Evolutionary conservation across 2,329 filamentous ascomycete genomes (phyloP).

Genomic region (Ophiostoma piceae): DNA sequence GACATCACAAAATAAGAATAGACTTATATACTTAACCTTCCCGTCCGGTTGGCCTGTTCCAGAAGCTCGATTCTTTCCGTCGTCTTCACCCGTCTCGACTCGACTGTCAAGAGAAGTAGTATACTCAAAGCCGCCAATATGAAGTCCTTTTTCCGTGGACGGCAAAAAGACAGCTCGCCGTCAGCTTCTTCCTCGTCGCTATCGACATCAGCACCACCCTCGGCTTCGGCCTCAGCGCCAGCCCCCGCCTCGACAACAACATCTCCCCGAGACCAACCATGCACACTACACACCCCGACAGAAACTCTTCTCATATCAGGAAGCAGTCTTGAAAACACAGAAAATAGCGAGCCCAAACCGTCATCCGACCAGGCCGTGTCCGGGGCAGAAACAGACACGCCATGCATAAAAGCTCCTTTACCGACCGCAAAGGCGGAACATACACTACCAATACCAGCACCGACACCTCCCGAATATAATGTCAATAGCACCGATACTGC

Average conservation of each 20-base stretch:
- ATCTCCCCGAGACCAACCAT: conserved; percentile 8
- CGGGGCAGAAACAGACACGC: background rate
- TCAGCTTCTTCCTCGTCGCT: background rate
- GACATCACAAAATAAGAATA: background rate
- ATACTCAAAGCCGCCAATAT: background rate
- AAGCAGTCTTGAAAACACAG: background rate
- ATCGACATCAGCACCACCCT: background rate
- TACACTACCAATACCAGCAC: background rate
- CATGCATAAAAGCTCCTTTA: background rate
- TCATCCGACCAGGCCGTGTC: background rate
- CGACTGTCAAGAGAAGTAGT: too few relatives aligned
- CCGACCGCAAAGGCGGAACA: background rate
- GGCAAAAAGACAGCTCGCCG: background rate
- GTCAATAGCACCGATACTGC: too few relatives aligned
- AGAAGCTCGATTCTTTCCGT: background rate
- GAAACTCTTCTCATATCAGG: background rate
- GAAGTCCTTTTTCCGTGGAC: background rate
- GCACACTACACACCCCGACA: conserved; percentile 14
- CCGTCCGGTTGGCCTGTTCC: background rate
- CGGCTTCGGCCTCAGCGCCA: background rate
- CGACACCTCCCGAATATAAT: background rate
- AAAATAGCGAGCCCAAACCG: background rate
- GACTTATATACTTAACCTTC: background rate
- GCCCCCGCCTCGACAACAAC: background rate
- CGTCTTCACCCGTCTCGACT: conserved; percentile 10